A percentile compares a stretch with the other conserved stretches of the same genome.
Evolutionary conservation across 2,329 filamentous ascomycete genomes (phyloP).

Genomic region (Mycosphaerelloides madeirae): DNA sequence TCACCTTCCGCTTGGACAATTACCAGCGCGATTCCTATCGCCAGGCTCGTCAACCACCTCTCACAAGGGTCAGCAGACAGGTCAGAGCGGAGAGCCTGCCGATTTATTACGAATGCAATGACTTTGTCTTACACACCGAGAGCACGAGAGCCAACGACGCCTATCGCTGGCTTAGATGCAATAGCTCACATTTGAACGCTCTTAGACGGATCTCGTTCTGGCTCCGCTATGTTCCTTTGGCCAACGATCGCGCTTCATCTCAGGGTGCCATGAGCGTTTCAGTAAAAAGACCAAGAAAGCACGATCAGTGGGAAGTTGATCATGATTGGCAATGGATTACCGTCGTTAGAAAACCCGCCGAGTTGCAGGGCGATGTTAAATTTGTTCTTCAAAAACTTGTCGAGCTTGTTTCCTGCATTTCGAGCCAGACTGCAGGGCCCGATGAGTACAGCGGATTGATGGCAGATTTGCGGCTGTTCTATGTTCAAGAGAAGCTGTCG

Average conservation of each 20-base stretch:
- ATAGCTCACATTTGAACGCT: constrained; percentile 15
- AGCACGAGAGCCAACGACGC: constrained; percentile 25
- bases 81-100: constrained; percentile 27
- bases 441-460: constrained; percentile 19
- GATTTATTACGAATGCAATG: constrained; percentile 27
- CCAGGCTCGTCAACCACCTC: constrained; percentile 24
- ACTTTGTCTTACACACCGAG: constrained; percentile 30
- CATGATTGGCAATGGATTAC: constrained; percentile 28
- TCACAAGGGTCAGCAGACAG: constrained; percentile 26
- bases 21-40: constrained; percentile 27
- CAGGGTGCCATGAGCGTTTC: constrained; percentile 23
- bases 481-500: constrained; percentile 22
- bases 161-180: constrained; percentile 23
- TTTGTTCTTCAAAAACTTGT: constrained; percentile 20
- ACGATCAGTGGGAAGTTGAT: constrained; percentile 19
- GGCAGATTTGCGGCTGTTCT: constrained; percentile 16
- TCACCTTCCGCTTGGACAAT: constrained; percentile 28
- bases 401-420: constrained; percentile 8
- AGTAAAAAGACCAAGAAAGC: constrained; percentile 11
- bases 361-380: constrained; percentile 19
- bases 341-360: constrained; percentile 22
- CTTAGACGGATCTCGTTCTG: constrained; percentile 24
- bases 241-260: constrained; percentile 10
- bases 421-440: constrained; percentile 8
- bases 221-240: constrained; percentile 24